A percentile compares a stretch with the other conserved stretches of the same genome.
Conservation (phyloP, 1,284 basidiomycete species). For the Cryptococcus sp. region DNA sequence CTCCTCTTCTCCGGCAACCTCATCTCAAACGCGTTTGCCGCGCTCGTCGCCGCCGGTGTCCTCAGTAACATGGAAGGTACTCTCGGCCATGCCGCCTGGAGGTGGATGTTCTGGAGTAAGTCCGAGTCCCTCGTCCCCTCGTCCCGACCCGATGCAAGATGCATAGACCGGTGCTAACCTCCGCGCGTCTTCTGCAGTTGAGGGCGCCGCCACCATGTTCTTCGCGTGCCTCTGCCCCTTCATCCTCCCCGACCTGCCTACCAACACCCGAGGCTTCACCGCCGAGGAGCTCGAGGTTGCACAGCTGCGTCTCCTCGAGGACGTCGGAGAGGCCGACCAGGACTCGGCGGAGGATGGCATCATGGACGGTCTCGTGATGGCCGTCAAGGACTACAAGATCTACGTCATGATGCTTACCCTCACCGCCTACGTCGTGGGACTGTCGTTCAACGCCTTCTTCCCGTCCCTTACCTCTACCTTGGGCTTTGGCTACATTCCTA, state of each 20-base stretch:
- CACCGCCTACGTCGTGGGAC: slow-evolving; percentile 55
- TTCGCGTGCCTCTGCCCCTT: slow-evolving; percentile 61
- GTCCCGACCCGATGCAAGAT: not conserved
- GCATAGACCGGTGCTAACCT: not conserved
- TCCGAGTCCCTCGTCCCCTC: slow-evolving; percentile 26
- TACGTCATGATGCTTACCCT: slow-evolving; percentile 59
- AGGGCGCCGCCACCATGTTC: slow-evolving; percentile 52
- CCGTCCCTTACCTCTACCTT: slow-evolving; percentile 62
- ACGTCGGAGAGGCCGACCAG: slow-evolving; percentile 62
- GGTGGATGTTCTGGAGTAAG: slow-evolving; percentile 75
- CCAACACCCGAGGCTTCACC: slow-evolving; percentile 64
- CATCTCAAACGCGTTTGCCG: slow-evolving; percentile 73
- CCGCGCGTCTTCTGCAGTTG: slow-evolving; percentile 7
- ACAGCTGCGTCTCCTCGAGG: slow-evolving; percentile 67
- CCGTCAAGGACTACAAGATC: slow-evolving; percentile 63
- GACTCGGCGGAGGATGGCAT: slow-evolving; percentile 38
- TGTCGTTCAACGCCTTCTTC: slow-evolving; percentile 71
- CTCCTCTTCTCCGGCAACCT: slow-evolving; percentile 64
- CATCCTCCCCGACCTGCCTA: slow-evolving; percentile 69
- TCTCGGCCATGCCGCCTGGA: slow-evolving; percentile 66
- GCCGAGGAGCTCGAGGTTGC: slow-evolving; percentile 62
- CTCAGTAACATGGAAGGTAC: slow-evolving; percentile 65
- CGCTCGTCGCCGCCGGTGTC: slow-evolving; percentile 71
- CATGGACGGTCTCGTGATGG: slow-evolving; percentile 57
- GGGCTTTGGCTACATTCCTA: slow-evolving; percentile 61